phyloP scores from a whole-genome alignment of 805 yeast genomes.

The Candida quercuum region DNA sequence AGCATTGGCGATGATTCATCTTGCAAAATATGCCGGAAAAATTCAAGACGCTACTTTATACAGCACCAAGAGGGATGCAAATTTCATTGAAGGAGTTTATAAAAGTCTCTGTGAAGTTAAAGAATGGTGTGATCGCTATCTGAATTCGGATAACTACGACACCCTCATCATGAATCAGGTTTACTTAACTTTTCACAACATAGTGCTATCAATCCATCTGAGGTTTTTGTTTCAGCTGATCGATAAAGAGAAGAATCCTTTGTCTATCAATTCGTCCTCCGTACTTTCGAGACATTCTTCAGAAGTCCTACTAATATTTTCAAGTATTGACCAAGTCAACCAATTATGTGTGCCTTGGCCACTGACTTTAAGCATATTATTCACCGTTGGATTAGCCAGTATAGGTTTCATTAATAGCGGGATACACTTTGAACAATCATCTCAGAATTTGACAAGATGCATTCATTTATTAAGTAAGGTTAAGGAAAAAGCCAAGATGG shows the following conservation, averaged over 20 bases:
- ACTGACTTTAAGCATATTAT: constrained; percentile 26
- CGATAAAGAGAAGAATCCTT: constrained; percentile 12
- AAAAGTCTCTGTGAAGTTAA: constrained; percentile 16
- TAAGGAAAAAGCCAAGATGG: constrained; percentile 37
- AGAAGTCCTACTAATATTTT: neutral
- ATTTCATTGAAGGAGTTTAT: constrained; percentile 15
- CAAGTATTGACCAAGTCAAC: neutral
- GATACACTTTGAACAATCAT: constrained; percentile 11
- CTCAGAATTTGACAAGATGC: constrained; percentile 11
- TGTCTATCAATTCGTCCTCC: constrained; percentile 28
- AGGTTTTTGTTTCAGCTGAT: constrained; percentile 13
- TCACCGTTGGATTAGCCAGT: constrained; percentile 37
- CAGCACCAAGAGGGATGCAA: constrained; percentile 9
- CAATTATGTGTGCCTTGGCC: neutral
- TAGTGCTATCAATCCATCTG: constrained; percentile 14
- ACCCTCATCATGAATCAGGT: constrained; percentile 16
- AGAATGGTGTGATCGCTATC: constrained; percentile 8
- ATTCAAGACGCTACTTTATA: constrained; percentile 24
- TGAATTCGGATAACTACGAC: constrained; percentile 13
- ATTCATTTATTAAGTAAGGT: constrained; percentile 22
- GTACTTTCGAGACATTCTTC: constrained; percentile 6
- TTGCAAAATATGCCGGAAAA: constrained; percentile 34
- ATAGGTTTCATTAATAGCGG: constrained; percentile 41
- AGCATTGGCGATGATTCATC: constrained; percentile 39
- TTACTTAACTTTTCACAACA: constrained; percentile 17